Percentiles rank a stretch among this genome's conserved stretches.
Evolutionary conservation across 2,329 filamentous ascomycete genomes (phyloP).

Genomic region (Exophiala sp.): DNA sequence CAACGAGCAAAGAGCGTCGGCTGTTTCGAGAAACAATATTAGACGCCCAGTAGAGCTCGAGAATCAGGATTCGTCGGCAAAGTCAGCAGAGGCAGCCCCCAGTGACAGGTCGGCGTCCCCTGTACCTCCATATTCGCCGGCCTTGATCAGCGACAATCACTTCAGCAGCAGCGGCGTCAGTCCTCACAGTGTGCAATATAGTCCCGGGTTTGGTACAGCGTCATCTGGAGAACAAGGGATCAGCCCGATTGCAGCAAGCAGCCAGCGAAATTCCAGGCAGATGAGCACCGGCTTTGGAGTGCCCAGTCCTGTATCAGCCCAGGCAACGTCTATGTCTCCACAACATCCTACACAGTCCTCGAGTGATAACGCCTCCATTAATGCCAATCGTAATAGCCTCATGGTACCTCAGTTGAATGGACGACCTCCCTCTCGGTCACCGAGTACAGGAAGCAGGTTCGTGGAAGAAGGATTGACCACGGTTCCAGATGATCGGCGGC

Average conservation of each 20-base stretch:
- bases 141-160: conserved; percentile 15
- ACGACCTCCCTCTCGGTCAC: conserved; percentile 21
- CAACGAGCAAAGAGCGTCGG: conserved; percentile 2
- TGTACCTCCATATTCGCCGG: conserved; percentile 27
- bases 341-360: neutral
- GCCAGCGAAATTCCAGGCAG: conserved; percentile 14
- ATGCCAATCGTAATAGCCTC: conserved; percentile 7
- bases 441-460: conserved; percentile 26
- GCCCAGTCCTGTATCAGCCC: conserved; percentile 19
- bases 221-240: conserved; percentile 25
- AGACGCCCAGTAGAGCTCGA: conserved; percentile 24
- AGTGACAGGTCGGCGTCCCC: conserved; percentile 21
- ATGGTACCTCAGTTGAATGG: conserved; percentile 20
- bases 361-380: conserved; percentile 3
- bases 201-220: conserved; percentile 20
- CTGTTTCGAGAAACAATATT: conserved; percentile 20
- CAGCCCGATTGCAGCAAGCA: conserved; percentile 23
- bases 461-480: conserved; percentile 25
- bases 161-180: conserved; percentile 23
- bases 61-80: conserved; percentile 17
- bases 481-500: conserved; percentile 13
- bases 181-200: conserved; percentile 22
- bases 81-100: conserved; percentile 16
- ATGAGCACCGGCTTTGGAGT: conserved; percentile 14
- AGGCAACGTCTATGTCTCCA: conserved; percentile 10